Conservation (phyloP, 305 asterid genomes). For the Fraxinus baroniana region DNA sequence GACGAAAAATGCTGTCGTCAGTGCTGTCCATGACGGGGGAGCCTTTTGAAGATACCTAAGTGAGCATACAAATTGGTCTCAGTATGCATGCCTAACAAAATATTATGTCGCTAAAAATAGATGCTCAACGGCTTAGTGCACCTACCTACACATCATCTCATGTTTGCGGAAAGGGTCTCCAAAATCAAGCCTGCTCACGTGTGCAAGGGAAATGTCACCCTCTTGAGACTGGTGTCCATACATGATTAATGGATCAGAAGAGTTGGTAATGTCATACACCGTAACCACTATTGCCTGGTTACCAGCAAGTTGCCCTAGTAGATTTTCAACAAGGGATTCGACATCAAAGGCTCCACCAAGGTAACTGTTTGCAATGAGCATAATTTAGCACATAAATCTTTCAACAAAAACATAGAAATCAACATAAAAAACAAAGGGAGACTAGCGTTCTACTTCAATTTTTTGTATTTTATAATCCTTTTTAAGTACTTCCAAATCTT, state of each 20-base stretch:
- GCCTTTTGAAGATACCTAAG: conserved; percentile 77
- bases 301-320: conserved; percentile 89
- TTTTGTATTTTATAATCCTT: not conserved
- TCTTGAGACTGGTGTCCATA: conserved; percentile 62
- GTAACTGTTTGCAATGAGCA: conserved; percentile 45
- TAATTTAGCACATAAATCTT: not conserved
- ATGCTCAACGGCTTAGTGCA: conserved; percentile 11
- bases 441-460: not conserved
- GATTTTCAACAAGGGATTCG: conserved; percentile 86
- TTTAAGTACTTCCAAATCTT: not conserved
- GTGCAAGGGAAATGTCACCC: conserved; percentile 64
- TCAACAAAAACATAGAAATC: not conserved
- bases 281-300: conserved; percentile 76
- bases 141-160: conserved; percentile 89
- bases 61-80: conserved; percentile 11
- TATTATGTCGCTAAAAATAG: not conserved
- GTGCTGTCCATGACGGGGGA: conserved; percentile 62
- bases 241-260: conserved; percentile 74
- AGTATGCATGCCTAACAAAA: conserved; percentile 1
- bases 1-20: conserved; percentile 52
- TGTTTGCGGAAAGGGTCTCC: conserved; percentile 93
- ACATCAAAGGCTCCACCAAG: conserved; percentile 95
- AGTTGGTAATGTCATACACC: conserved; percentile 77
- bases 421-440: not conserved
- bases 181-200: conserved; percentile 70